Conservation (phyloP, 257 asterid species). For the Osmanthus fragrans region DNA sequence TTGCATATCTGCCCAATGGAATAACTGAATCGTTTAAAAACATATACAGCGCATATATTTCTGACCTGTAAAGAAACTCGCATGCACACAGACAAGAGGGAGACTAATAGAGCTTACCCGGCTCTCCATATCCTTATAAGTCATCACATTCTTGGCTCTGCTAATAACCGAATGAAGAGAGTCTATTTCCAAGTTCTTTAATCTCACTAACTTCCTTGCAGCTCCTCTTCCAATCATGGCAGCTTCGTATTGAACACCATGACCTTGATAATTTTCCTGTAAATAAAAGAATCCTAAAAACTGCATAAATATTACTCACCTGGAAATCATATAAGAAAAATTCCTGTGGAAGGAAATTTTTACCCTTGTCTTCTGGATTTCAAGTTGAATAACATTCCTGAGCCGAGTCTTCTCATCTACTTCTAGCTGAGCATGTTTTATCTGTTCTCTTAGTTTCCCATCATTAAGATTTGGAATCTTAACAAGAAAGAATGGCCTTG, state of each 20-base stretch:
- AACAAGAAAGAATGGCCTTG: constrained; percentile 61
- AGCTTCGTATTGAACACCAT: constrained; percentile 63
- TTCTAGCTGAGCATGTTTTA: constrained; percentile 51
- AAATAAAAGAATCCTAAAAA: constrained; percentile 24
- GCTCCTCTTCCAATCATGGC: constrained; percentile 59
- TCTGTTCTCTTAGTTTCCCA: constrained; percentile 55
- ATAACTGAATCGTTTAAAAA: constrained; percentile 16
- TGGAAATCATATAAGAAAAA: constrained; percentile 9
- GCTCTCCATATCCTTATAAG: constrained; percentile 71
- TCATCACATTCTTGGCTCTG: constrained; percentile 88
- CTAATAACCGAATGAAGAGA: constrained; percentile 63
- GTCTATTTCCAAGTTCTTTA: constrained; percentile 75
- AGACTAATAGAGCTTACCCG: constrained; percentile 47
- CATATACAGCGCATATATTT: not conserved
- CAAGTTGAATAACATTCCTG: constrained; percentile 65
- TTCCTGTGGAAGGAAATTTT: constrained; percentile 18
- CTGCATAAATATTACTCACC: constrained; percentile 12
- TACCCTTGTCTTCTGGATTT: constrained; percentile 74
- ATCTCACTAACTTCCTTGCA: constrained; percentile 59
- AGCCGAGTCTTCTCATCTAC: constrained; percentile 77
- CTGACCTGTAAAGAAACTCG: constrained; percentile 17
- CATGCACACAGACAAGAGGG: not conserved
- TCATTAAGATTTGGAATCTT: constrained; percentile 72
- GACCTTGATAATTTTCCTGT: constrained; percentile 65
- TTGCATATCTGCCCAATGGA: constrained; percentile 51